Conservation (phyloP, 1,284 basidiomycete genomes). For the Boletus austroedulis region DNA sequence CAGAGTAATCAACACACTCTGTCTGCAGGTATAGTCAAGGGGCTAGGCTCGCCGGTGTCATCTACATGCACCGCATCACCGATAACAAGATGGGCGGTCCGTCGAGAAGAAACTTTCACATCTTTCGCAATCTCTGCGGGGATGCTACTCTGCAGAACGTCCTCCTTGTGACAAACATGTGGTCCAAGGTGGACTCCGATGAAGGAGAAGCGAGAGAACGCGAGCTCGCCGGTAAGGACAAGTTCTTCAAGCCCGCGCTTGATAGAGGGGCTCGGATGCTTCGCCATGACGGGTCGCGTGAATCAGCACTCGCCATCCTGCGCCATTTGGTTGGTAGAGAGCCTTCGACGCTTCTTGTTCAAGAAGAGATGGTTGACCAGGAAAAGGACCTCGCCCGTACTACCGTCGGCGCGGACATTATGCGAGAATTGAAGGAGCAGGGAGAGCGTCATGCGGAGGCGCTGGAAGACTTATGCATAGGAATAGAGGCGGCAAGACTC, state of each 20-base stretch:
- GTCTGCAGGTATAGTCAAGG: conserved; percentile 37
- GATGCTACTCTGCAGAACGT: conserved; percentile 45
- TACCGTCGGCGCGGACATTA: conserved; percentile 38
- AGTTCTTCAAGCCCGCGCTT: conserved; percentile 40
- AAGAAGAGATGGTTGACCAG: conserved; percentile 41
- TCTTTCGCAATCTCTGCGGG: conserved; percentile 53
- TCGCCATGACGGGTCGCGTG: conserved; percentile 36
- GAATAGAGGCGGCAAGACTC: conserved; percentile 37
- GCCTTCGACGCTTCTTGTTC: conserved; percentile 37
- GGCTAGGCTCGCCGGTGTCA: conserved; percentile 43
- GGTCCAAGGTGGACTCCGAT: conserved; percentile 38
- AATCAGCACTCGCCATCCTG: conserved; percentile 35
- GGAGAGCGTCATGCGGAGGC: conserved; percentile 35
- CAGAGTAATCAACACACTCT: background rate
- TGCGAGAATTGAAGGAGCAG: conserved; percentile 35
- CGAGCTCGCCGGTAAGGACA: conserved; percentile 37
- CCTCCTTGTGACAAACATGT: conserved; percentile 50
- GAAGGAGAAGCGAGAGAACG: conserved; percentile 36
- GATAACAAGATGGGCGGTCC: conserved; percentile 50
- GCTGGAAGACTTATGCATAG: conserved; percentile 32
- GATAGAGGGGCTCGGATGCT: conserved; percentile 42
- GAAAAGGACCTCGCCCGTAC: conserved; percentile 39
- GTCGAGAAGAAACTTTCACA: conserved; percentile 45
- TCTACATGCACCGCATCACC: conserved; percentile 54
- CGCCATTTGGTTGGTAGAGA: conserved; percentile 29